These are phyloP conservation scores for Elongisporangium undulatum DNA, from an alignment of 352 stramenopile species.

Conservation along the genomic window DNA sequence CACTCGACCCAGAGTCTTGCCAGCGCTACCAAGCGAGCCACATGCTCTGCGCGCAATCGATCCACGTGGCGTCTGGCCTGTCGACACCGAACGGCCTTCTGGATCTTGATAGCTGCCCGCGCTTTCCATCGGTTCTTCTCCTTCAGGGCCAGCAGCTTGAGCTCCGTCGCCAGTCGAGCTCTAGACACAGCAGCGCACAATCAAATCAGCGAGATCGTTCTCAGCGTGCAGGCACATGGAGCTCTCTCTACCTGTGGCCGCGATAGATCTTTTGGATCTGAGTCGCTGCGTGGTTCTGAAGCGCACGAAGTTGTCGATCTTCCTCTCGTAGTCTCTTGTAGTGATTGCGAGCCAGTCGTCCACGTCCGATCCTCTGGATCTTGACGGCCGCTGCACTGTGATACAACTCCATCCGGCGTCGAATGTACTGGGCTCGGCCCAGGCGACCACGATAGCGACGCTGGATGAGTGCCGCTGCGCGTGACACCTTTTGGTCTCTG, in stretches of 20 bases:
- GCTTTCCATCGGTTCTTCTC: constrained; percentile 52
- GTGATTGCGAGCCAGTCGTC: constrained; percentile 28
- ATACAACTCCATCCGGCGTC: constrained; percentile 49
- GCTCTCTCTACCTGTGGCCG: constrained; percentile 36
- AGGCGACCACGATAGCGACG: constrained; percentile 65
- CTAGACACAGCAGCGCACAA: constrained; percentile 8
- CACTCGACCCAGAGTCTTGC: constrained; percentile 65
- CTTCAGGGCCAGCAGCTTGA: constrained; percentile 56
- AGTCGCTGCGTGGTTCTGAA: constrained; percentile 37
- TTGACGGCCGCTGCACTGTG: constrained; percentile 30
- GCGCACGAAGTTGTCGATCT: constrained; percentile 15
- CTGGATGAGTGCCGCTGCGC: constrained; percentile 58
- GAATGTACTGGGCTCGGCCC: constrained; percentile 57
- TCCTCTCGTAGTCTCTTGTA: constrained; percentile 26
- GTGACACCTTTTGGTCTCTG: constrained; percentile 19
- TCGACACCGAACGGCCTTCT: constrained; percentile 41
- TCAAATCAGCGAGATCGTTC: neutral
- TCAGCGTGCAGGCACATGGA: constrained; percentile 4
- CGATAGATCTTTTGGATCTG: constrained; percentile 74
- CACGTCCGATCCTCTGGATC: constrained; percentile 52
- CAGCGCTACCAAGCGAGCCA: constrained; percentile 32
- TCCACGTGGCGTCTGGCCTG: constrained; percentile 40
- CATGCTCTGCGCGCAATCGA: constrained; percentile 22
- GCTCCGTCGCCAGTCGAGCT: constrained; percentile 53
- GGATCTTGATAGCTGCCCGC: constrained; percentile 62